Base-by-base conservation (phyloP, 164 flowering plant species). In the Houttuynia cordata region DNA sequence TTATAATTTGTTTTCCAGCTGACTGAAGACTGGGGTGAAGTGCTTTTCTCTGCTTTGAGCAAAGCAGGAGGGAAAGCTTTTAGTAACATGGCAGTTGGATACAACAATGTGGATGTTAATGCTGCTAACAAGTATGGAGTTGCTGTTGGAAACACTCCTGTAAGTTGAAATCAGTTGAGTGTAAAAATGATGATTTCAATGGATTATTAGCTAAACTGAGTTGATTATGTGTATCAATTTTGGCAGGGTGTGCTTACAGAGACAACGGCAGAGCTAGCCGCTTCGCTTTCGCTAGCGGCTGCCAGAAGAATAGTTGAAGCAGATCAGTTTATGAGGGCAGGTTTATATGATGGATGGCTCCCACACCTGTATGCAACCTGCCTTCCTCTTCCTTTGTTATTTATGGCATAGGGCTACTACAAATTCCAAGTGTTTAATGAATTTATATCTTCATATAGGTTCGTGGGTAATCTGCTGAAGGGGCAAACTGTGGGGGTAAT, bases 401-500 rank as follows among this genome's bases (percentile, higher is more conserved):
- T 45, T 3, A 45, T 45, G 49, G 49, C 12, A 42, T 1, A 42
- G 9, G 9, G 42, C 4, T 42, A 30, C 37, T 30, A 2, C 37
- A 30, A 2, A 2, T 30, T 30, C 37, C 37, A 30, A 30, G 49
- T 42, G 10, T 10, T 42, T 42, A 12, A 42, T 42, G 49, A 42
- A 14, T 42, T 42, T 42, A 42, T 20, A 14, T 25, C 61, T 41
- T 62, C 40, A 50, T 45, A 34, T 64, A 93, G 96, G 74, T 93
- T 82, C 74, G 94, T 93, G 37, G 94, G 97, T 2, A 93, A 93
- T 77, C 78, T 90, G 79, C 94, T 90, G 1, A 93, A 84, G 76
- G 98, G 98, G 62, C 97, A 93, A 65, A 93, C 97, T 18, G 96
- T 93, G 53, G 97, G 98, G 42, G 97, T 93, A 24, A 87, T 93